Conservation (phyloP, 23 red algal species). For the Gracilaria caudata region DNA sequence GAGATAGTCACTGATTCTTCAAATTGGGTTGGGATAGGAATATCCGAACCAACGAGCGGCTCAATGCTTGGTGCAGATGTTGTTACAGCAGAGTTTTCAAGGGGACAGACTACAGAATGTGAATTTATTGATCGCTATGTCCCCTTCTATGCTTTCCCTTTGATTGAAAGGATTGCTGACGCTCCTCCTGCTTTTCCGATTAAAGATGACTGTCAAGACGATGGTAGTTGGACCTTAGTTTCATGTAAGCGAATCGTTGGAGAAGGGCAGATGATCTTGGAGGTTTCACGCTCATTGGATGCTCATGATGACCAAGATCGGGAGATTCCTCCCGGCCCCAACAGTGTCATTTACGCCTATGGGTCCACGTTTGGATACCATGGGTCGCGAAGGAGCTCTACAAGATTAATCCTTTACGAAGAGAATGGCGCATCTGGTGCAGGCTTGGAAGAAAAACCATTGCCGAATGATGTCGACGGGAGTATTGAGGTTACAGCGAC, state of each 20-base stretch:
- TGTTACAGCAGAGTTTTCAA: conserved; percentile 62
- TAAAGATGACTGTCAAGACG: conserved; percentile 48
- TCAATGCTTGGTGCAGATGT: conserved; percentile 73
- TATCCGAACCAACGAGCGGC: conserved; percentile 52
- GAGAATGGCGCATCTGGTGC: not conserved
- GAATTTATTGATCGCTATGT: conserved; percentile 59
- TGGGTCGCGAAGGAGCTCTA: conserved; percentile 13
- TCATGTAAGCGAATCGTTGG: conserved; percentile 23
- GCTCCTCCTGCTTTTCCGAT: conserved; percentile 43
- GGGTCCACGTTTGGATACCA: conserved; percentile 50
- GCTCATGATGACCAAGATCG: conserved; percentile 64
- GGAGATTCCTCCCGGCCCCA: conserved; percentile 26
- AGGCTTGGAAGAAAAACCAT: not conserved
- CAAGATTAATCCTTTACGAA: conserved; percentile 30
- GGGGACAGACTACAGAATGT: not conserved
- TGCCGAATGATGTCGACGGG: conserved; percentile 58
- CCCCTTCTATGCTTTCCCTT: conserved; percentile 55
- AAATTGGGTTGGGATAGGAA: conserved; percentile 51
- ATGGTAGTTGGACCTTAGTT: conserved; percentile 48
- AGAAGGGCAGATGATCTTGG: conserved; percentile 35
- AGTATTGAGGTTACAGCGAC: conserved; percentile 28
- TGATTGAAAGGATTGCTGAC: conserved; percentile 12
- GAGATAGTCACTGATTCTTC: not conserved
- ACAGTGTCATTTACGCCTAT: conserved; percentile 63
- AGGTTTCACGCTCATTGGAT: conserved; percentile 44